Evolutionary conservation across 148 eudicot genomes (phyloP), one percentile per base, ranked within the genome.

Genomic region (Persicaria maculosa): DNA sequence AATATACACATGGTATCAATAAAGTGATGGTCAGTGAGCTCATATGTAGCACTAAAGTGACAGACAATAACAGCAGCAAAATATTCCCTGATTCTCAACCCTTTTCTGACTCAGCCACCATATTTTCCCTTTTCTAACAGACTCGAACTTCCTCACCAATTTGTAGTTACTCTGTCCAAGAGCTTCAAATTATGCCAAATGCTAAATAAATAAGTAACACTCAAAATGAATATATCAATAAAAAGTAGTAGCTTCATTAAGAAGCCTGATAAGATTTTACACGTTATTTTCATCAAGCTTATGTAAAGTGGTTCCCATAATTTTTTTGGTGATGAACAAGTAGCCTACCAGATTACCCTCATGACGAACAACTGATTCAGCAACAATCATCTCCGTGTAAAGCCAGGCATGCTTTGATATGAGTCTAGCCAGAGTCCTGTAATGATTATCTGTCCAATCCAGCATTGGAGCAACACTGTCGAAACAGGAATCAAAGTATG

Each of bases 371-470:
- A 92, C 88, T 9, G 97, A 87, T 82, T 94, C 96, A 14, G 96
- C 98, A 76, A 97, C 92, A 82, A 88, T 76, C 98, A 94, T 94
- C 86, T 94, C 97, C 3, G 98, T 90, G 76, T 88, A 94, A 71
- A 94, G 90, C 98, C 98, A 94, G 58, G 98, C 93, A 79, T 88
- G 87, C 77, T 94, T 94, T 20, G 97, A 86, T 43, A 94, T 80
- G 68, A 88, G 85, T 44, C 98, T 84, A 22, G 98, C 98, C 75
- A 94, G 83, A 73, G 84, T 84, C 79, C 98, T 88, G 73, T 82
- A 94, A 83, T 91, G 96, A 84, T 84, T 88, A 77, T 91, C 93
- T 4, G 98, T 94, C 92, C 92, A 94, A 9, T 94, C 98, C 98
- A 94, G 90, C 98, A 94, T 94, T 19, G 98, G 98, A 73, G 98